Evolutionary conservation across 768 basidiomycete genomes (phyloP).

Genomic region (Paxillus ammoniavirescens): DNA sequence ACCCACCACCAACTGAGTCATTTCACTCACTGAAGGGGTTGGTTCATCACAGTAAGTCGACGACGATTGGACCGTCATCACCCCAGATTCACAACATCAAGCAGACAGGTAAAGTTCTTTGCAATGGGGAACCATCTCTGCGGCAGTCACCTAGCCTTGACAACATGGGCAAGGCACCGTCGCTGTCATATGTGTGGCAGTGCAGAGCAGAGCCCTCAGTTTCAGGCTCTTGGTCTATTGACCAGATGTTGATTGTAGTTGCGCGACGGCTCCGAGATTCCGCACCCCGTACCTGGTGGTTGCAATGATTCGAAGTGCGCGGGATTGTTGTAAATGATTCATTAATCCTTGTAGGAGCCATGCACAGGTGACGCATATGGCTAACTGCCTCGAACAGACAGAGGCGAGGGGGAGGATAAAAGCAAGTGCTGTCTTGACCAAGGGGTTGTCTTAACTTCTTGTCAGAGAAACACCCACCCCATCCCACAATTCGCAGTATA

Average conservation of each 20-base stretch:
- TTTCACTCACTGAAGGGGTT: background rate
- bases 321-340: background rate
- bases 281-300: background rate
- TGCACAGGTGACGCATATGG: constrained; percentile 13
- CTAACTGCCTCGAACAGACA: constrained; percentile 3
- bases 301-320: background rate
- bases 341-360: background rate
- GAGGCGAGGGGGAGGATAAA: constrained; percentile 10
- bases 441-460: background rate
- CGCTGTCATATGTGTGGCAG: constrained; percentile 5
- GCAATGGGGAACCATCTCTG: background rate
- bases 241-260: background rate
- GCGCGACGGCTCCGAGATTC: background rate
- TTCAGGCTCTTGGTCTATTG: background rate
- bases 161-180: background rate
- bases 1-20: too few species aligned
- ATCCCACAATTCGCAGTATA: background rate
- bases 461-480: background rate
- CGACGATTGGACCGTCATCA: background rate
- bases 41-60: background rate
- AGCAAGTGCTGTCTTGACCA: background rate
- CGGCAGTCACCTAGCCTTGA: background rate
- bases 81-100: background rate
- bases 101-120: background rate
- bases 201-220: constrained; percentile 3